Evolutionary conservation across 108 stramenopile species (phyloP).

Genomic region (Phaeodactylum tricornutum): DNA sequence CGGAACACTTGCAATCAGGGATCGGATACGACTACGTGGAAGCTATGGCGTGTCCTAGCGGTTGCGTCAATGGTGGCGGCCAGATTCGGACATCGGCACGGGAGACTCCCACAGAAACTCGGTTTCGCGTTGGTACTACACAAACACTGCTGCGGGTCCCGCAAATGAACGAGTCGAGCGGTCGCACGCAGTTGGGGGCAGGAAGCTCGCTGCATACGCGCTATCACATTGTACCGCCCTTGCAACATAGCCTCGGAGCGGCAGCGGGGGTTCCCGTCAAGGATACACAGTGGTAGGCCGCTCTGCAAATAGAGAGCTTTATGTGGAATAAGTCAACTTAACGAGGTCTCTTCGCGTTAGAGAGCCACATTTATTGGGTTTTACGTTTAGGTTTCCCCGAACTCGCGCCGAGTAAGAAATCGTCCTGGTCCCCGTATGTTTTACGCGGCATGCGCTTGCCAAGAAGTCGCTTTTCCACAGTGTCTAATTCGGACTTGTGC

Average conservation of each 20-base stretch:
- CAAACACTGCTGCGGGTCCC: not conserved
- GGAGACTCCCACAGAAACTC: slow-evolving; percentile 77
- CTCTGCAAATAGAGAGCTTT: too few relatives aligned
- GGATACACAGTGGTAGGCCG: slow-evolving; percentile 79
- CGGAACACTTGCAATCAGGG: not conserved
- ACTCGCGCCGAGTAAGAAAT: too few relatives aligned
- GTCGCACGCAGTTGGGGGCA: too few relatives aligned
- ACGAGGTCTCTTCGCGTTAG: too few relatives aligned
- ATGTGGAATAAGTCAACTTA: too few relatives aligned
- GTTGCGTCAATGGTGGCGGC: slow-evolving; percentile 97
- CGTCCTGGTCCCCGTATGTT: not conserved
- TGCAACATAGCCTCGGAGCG: slow-evolving; percentile 71
- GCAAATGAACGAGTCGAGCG: slow-evolving; percentile 6
- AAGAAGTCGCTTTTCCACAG: slow-evolving; percentile 64
- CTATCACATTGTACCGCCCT: slow-evolving; percentile 73
- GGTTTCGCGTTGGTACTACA: slow-evolving; percentile 30
- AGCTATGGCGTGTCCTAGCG: slow-evolving; percentile 97
- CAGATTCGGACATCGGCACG: slow-evolving; percentile 31
- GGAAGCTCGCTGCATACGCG: slow-evolving; percentile 43
- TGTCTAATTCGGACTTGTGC: slow-evolving; percentile 50
- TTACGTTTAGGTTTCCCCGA: too few relatives aligned
- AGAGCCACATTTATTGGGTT: too few relatives aligned
- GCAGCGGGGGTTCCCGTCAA: slow-evolving; percentile 65
- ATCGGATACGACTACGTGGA: slow-evolving; percentile 80
- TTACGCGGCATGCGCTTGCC: slow-evolving; percentile 63